phyloP scores from a whole-genome alignment of 345 rosid species.

The Mangifera indica region DNA sequence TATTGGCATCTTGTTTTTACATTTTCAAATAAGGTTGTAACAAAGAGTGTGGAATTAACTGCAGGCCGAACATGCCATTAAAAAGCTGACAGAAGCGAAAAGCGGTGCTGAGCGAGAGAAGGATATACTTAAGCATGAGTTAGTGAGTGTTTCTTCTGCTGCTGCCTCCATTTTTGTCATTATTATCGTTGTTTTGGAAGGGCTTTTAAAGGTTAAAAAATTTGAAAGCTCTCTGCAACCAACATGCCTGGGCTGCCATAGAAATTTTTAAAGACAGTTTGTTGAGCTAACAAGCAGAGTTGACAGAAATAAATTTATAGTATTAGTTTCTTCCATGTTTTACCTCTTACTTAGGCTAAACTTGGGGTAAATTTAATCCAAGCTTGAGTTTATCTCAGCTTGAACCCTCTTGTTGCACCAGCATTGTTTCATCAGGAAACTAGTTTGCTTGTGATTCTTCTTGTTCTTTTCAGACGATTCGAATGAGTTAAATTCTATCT shows the following conservation, averaged over 20 bases:
- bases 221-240: not conserved
- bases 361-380: not conserved
- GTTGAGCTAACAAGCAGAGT: not conserved
- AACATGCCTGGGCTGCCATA: not conserved
- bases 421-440: no score
- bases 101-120: constrained; percentile 30
- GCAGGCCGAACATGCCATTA: constrained; percentile 47
- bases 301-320: not conserved
- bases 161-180: not conserved
- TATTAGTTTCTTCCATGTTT: not conserved
- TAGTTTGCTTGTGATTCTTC: no score
- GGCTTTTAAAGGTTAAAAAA: no score
- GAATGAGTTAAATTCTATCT: no score
- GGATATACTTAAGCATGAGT: constrained; percentile 35
- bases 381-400: no score
- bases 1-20: not conserved
- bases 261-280: not conserved
- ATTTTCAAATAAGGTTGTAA: not conserved
- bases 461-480: no score
- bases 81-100: constrained; percentile 41
- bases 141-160: constrained; percentile 32
- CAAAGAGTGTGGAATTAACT: not conserved
- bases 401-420: no score
- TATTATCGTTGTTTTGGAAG: not conserved
- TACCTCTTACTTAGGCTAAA: not conserved